Base-by-base conservation (phyloP, 1,139 yeast genomes). In the Citeromyces hawaiiensis region DNA sequence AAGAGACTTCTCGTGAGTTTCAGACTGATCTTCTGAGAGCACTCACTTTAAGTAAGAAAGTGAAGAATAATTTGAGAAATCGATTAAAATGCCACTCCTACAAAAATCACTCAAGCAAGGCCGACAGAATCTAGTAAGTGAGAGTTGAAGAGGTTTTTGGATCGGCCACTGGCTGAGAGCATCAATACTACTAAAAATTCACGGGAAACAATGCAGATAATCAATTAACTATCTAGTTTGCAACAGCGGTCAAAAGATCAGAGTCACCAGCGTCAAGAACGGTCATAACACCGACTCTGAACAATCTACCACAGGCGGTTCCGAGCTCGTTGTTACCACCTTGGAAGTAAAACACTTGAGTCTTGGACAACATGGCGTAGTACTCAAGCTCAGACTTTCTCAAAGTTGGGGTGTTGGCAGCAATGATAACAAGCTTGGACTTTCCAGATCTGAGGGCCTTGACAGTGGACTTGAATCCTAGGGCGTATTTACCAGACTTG, bases 281-380 rank as follows among this genome's bases (percentile, higher is more conserved):
- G 60, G 97, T 76, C 64, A 91, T 74, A 61, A 88, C 91, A 76
- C 97, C 97, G 61, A 91, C 98, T 77, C 97, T 88, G 96, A 93
- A 91, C 65, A 91, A 87, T 76, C 85, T 88, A 87, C 99, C 99
- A 72, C 96, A 91, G 58, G 96, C 96, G 61, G 99, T 93, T 77
- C 98, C 97, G 65, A 91, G 86, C 76, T 88, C 96, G 74, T 88
- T 88, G 96, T 88, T 88, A 72, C 96, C 95, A 76, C 97, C 98
- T 72, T 83, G 94, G 94, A 88, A 91, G 81, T 78, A 80, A 94
- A 88, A 91, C 61, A 91, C 95, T 65, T 78, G 80, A 67, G 96
- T 86, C 86, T 88, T 91, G 67, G 98, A 85, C 71, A 91, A 83
- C 98, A 91, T 91, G 63, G 98, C 97, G 88, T 93, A 93, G 83